Base-by-base conservation (phyloP, 495 filamentous ascomycete species). In the Stereocaulon alpinum region DNA sequence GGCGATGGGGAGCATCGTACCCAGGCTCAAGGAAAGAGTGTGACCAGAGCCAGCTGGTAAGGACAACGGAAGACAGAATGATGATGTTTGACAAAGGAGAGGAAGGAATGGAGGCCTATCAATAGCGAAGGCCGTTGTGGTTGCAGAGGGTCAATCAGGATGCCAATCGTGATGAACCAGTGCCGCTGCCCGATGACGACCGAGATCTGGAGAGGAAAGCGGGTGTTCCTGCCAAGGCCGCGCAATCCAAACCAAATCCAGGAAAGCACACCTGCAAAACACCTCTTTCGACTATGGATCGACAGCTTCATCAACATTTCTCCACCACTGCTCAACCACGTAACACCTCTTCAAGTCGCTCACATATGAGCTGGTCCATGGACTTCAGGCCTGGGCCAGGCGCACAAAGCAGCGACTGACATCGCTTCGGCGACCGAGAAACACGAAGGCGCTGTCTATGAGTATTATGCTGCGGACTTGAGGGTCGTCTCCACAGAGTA, bases 191-290 rank as follows among this genome's bases (percentile, higher is more conserved):
- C 29, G 27, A 56, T 47, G 42, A 56, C 18, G 15, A 27, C 41
- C 30, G 30, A 49, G 20, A 37, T 27, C 32, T 58, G 18, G 34
- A n/a, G 29, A n/a, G 4, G 14, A 24, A 24, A 17, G 41, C 55
- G 49, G 49, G 27, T 51, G 49, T 51, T 51, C 49, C 49, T 51
- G 49, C 49, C 49, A 51, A 51, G 49, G 29, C 49, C 24, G 49
- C 6, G 30, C 30, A 34, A 51, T 51, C 29, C 49, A 30, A 34
- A 29, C 27, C 49, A 15, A 29, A 9, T 32, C 14, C 29, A 51
- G 49, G 7, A 15, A 34, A 22, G n/a, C 9, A 51, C n/a, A 2
- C 14, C 47, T 51, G 29, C 30, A 15, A 20, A 7, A 43, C 17
- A 50, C 22, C 20, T 48, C 24, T 48, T 48, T 34, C 29, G 17